These are phyloP conservation scores for Cordyceps fumosorosea DNA, from an alignment of 2,329 filamentous ascomycete genomes.

Conservation along the genomic window DNA sequence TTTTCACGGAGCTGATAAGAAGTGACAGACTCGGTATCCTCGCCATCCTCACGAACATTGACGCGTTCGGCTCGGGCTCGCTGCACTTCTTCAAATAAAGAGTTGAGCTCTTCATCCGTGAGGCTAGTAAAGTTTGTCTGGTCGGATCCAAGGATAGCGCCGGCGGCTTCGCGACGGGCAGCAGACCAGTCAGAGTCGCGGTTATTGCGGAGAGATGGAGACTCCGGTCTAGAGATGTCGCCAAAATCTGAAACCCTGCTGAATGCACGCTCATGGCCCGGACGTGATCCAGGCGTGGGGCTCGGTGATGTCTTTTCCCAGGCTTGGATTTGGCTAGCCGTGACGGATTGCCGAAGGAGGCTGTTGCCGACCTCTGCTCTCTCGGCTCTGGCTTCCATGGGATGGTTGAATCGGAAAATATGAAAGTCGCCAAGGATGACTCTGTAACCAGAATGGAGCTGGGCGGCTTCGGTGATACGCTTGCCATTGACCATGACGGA, in stretches of 20 bases:
- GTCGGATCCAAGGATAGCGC: slow-evolving; percentile 80
- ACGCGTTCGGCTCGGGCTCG: slow-evolving; percentile 73
- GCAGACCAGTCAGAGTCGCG: slow-evolving; percentile 93
- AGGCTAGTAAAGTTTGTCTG: slow-evolving; percentile 77
- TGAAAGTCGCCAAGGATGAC: slow-evolving; percentile 97
- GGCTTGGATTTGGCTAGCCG: slow-evolving; percentile 52
- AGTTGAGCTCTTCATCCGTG: slow-evolving; percentile 89
- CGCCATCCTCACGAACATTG: slow-evolving; percentile 67
- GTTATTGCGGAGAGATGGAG: slow-evolving; percentile 60
- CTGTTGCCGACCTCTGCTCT: slow-evolving; percentile 75
- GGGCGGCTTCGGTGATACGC: slow-evolving; percentile 76
- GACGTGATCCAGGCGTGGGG: slow-evolving; percentile 55
- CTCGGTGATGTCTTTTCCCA: slow-evolving; percentile 53
- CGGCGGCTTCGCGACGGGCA: slow-evolving; percentile 86
- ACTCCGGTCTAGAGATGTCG: slow-evolving; percentile 65
- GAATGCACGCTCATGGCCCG: slow-evolving; percentile 68
- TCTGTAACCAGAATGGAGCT: slow-evolving; percentile 84
- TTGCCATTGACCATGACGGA: slow-evolving; percentile 97
- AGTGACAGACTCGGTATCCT: slow-evolving; percentile 82
- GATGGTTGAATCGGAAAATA: slow-evolving; percentile 97
- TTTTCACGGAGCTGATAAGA: slow-evolving; percentile 89
- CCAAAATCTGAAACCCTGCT: slow-evolving; percentile 78
- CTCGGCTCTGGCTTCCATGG: slow-evolving; percentile 89
- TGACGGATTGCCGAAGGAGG: slow-evolving; percentile 75
- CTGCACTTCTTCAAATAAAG: slow-evolving; percentile 89